Base-by-base conservation (phyloP, 2,329 filamentous ascomycete species). In the Monosporascus sp. region DNA sequence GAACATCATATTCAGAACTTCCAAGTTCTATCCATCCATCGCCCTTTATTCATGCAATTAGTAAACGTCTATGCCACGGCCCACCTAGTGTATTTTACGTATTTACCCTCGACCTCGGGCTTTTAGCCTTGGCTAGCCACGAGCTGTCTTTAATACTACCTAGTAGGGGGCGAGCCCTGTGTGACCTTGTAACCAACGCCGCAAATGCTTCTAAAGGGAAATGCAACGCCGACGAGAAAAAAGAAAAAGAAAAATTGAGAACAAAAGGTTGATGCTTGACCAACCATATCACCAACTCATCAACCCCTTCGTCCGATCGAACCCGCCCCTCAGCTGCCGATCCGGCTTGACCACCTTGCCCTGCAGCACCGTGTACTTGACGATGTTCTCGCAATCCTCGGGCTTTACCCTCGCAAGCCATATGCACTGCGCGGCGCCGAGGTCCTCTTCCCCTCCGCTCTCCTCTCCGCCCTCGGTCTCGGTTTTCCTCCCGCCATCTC, bases 261-360 rank as follows among this genome's bases (percentile, higher is more conserved):
- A 15, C 20, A 47, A 47, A n/a, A 39, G 2, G 7, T 14, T 37
- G 8, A 41, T 17, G 18, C 5, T 31, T 35, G 8, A 9, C 46
- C 37, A 9, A 17, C 20, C 48, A 24, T 22, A 35, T 66, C 67
- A 97, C 94, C 94, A 99, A 74, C 93, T 97, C 68, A 90, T 82
- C 62, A 96, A 52, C 8, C 90, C 89, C 67, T 78, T 90, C 52
- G 77, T 79, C 46, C 94, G 78, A 76, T 99, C 91, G 72, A 97
- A 99, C 0, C 94, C 94, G 25, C 89, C 94, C 55, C 94, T 76
- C 58, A 99, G 70, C 76, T 97, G 92, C 52, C 79, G 80, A 66
- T 87, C 87, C 1, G 92, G 90, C 77, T 97, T 96, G 50, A 97
- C 84, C 25, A 97, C 84, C 75, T 97, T 97, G 24, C 94, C 94